These are phyloP conservation scores for Nitzschia putrida DNA, from an alignment of 108 stramenopile genomes.

Conservation along the genomic window DNA sequence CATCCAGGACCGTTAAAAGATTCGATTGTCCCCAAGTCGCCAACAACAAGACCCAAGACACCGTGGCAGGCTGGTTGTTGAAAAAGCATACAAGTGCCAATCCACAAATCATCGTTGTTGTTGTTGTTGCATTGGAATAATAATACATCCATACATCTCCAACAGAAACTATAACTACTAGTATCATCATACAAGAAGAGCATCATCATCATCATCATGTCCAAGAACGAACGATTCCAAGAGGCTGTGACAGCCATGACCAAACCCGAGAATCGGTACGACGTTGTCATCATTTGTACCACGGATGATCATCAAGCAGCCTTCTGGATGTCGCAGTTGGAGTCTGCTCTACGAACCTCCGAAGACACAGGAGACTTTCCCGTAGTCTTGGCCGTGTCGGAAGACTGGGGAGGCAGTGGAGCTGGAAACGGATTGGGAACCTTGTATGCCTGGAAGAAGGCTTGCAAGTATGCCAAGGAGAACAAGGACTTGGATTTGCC, in stretches of 20 bases:
- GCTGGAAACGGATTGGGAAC: slow-evolving; percentile 96
- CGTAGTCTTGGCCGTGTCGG: slow-evolving; percentile 91
- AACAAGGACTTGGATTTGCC: slow-evolving; percentile 61
- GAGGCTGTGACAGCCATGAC: slow-evolving; percentile 82
- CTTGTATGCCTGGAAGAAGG: slow-evolving; percentile 95
- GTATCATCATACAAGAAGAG: too few species aligned
- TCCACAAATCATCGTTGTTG: too few species aligned
- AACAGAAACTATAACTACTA: too few species aligned
- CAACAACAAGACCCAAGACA: too few species aligned
- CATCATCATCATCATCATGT: too few species aligned
- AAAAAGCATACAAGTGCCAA: too few species aligned
- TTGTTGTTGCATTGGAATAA: too few species aligned
- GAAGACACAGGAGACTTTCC: slow-evolving; percentile 42
- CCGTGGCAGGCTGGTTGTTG: too few species aligned
- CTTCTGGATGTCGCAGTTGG: slow-evolving; percentile 95
- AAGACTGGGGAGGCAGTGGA: slow-evolving; percentile 92
- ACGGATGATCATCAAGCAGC: slow-evolving; percentile 94
- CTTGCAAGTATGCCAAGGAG: slow-evolving; percentile 70
- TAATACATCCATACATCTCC: too few species aligned
- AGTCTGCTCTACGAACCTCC: slow-evolving; percentile 1
- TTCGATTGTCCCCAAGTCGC: too few species aligned
- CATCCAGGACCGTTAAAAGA: too few species aligned
- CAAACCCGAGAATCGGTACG: slow-evolving; percentile 65
- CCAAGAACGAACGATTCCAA: slow-evolving; percentile 52
- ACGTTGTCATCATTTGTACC: slow-evolving; percentile 96